phyloP scores from a whole-genome alignment of 305 asterid genomes.

The Plantago coronopus region DNA sequence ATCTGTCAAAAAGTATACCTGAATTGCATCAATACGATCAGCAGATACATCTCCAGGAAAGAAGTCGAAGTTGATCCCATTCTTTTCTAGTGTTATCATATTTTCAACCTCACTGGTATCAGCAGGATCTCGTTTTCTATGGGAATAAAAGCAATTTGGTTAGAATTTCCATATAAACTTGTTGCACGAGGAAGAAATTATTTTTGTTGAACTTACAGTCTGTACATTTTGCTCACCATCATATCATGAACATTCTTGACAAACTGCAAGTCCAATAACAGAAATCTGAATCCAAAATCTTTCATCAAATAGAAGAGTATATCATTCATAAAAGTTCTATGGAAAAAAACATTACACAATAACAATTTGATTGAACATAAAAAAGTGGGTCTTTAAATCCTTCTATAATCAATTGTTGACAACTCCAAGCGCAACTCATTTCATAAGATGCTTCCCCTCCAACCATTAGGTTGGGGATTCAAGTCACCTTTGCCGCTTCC shows the following conservation, averaged over 20 bases:
- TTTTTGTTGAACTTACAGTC: constrained; percentile 50
- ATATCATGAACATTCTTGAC: constrained; percentile 75
- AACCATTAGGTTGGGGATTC: too few species aligned
- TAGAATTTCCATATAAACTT: constrained; percentile 13
- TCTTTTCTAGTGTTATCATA: constrained; percentile 72
- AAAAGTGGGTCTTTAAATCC: too few species aligned
- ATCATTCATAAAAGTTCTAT: too few species aligned
- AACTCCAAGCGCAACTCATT: too few species aligned
- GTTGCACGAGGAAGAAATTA: constrained; percentile 9
- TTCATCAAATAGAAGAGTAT: constrained; percentile 15
- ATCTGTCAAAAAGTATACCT: constrained; percentile 43
- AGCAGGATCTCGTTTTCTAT: constrained; percentile 41
- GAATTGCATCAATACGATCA: constrained; percentile 66
- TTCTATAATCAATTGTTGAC: too few species aligned
- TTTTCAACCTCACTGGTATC: constrained; percentile 34
- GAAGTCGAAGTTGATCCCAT: constrained; percentile 63
- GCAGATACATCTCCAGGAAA: constrained; percentile 63
- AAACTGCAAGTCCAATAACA: constrained; percentile 55
- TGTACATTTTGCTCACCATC: constrained; percentile 76
- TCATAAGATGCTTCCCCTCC: too few species aligned
- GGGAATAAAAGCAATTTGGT: constrained; percentile 21
- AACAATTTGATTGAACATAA: too few species aligned
- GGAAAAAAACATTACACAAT: too few species aligned
- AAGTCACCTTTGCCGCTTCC: too few species aligned
- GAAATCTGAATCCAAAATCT: constrained; percentile 28